phyloP scores from a whole-genome alignment of 2,329 filamentous ascomycete genomes.

The Knufia petricola region DNA sequence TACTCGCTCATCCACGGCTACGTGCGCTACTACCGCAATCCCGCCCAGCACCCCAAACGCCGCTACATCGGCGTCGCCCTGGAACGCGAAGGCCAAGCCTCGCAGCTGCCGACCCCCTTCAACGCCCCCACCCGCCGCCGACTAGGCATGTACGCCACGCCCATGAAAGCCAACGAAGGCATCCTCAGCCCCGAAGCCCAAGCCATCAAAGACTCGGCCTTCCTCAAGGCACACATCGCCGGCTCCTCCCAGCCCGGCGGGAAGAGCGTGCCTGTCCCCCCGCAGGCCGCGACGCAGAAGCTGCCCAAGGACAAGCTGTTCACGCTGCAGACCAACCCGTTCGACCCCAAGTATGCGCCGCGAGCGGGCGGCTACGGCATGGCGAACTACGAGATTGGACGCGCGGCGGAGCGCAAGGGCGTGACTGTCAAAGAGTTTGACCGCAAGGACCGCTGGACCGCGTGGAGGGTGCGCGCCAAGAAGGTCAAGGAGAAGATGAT shows the following conservation, averaged over 20 bases:
- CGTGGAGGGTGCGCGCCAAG: slow-evolving; percentile 52
- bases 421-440: slow-evolving; percentile 48
- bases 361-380: slow-evolving; percentile 34
- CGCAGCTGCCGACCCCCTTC: slow-evolving; percentile 65
- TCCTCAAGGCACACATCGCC: slow-evolving; percentile 14
- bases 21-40: slow-evolving; percentile 94
- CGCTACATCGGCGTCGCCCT: slow-evolving; percentile 94
- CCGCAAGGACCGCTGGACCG: slow-evolving; percentile 51
- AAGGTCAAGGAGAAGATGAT: slow-evolving; percentile 34
- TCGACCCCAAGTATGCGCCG: slow-evolving; percentile 24
- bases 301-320: slow-evolving; percentile 6
- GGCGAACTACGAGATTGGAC: slow-evolving; percentile 38
- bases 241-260: slow-evolving; percentile 13
- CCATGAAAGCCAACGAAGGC: slow-evolving; percentile 19
- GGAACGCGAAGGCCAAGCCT: slow-evolving; percentile 51
- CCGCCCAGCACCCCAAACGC: slow-evolving; percentile 66
- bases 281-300: slow-evolving; percentile 23
- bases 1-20: slow-evolving; percentile 77
- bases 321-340: slow-evolving; percentile 16
- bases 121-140: slow-evolving; percentile 66
- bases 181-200: slow-evolving; percentile 3
- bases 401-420: slow-evolving; percentile 41
- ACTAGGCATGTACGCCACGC: slow-evolving; percentile 60
- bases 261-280: slow-evolving; percentile 24
- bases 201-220: slow-evolving; percentile 11